Percentiles rank a stretch among this genome's conserved stretches.
phyloP scores from a whole-genome alignment of 345 rosid genomes.

The Capsella bursapastoris region DNA sequence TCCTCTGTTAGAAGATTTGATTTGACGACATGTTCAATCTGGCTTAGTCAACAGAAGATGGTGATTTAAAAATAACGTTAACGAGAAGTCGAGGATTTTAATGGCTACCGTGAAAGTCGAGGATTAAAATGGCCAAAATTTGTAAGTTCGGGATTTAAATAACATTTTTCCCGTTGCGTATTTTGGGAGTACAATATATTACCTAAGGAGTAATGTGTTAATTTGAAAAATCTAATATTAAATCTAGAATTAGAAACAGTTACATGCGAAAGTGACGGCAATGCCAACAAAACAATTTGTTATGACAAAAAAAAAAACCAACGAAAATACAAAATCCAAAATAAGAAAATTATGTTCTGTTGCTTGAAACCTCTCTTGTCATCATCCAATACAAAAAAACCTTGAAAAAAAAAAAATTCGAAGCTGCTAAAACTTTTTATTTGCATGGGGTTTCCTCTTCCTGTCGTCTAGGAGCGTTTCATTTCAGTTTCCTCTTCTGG shows the following conservation, averaged over 20 bases:
- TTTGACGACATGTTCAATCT: too few relatives aligned
- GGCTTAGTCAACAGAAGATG: too few relatives aligned
- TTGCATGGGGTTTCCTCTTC: conserved; percentile 43
- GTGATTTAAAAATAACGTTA: too few relatives aligned
- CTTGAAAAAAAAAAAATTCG: background rate
- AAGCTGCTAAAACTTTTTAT: conserved; percentile 19
- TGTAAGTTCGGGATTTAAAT: too few relatives aligned
- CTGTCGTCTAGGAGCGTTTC: conserved; percentile 42
- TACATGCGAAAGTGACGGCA: conserved; percentile 14
- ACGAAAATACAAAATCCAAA: conserved; percentile 29
- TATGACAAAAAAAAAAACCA: conserved; percentile 5
- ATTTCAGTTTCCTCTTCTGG: conserved; percentile 32
- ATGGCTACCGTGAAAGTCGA: too few relatives aligned
- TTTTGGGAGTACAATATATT: background rate
- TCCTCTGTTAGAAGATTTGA: too few relatives aligned
- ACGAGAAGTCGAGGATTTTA: too few relatives aligned
- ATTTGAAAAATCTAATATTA: background rate
- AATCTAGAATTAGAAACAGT: conserved; percentile 9
- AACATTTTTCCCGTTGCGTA: too few relatives aligned
- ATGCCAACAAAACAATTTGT: conserved; percentile 23
- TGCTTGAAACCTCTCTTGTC: conserved; percentile 26
- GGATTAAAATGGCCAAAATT: too few relatives aligned
- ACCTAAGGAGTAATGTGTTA: background rate
- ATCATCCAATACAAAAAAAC: conserved; percentile 26
- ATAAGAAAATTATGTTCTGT: conserved; percentile 15